Evolutionary conservation across 805 yeast genomes (phyloP).

Genomic region (Yamadazyma takamatsuzukensis): DNA sequence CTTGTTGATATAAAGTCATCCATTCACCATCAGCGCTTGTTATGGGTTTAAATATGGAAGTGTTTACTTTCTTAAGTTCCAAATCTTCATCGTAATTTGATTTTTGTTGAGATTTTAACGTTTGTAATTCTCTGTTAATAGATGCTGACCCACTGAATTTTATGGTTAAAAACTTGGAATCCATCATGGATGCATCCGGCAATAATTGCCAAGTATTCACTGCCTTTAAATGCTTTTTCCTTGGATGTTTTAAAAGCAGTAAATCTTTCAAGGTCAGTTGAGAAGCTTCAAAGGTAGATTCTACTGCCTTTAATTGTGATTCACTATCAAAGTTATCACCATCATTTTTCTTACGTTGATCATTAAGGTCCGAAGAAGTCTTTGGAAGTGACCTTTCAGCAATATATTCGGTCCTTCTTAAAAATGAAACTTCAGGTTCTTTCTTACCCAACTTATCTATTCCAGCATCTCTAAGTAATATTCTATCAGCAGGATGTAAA

Average conservation of each 20-base stretch:
- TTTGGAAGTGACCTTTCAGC: constrained; percentile 49
- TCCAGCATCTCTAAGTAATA: constrained; percentile 76
- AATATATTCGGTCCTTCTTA: constrained; percentile 92
- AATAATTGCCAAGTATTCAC: constrained; percentile 74
- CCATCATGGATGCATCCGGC: constrained; percentile 91
- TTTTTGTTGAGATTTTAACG: constrained; percentile 25
- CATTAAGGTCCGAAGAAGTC: constrained; percentile 1
- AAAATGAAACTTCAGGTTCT: constrained; percentile 65
- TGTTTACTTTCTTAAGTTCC: constrained; percentile 39
- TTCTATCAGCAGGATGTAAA: constrained; percentile 75
- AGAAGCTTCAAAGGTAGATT: constrained; percentile 69
- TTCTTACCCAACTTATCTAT: constrained; percentile 40
- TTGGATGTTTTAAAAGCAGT: constrained; percentile 68
- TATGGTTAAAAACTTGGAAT: constrained; percentile 63
- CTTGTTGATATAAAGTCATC: constrained; percentile 53
- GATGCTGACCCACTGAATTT: constrained; percentile 62
- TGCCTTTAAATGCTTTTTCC: constrained; percentile 67
- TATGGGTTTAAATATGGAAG: constrained; percentile 71
- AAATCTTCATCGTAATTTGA: constrained; percentile 23
- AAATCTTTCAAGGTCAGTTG: constrained; percentile 41
- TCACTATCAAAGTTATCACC: constrained; percentile 53
- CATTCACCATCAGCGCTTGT: constrained; percentile 72
- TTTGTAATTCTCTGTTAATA: constrained; percentile 32
- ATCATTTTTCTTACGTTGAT: constrained; percentile 20
- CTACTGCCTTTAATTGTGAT: constrained; percentile 65